phyloP scores from a whole-genome alignment of 2,329 filamentous ascomycete species.

The Ciborinia camelliae region DNA sequence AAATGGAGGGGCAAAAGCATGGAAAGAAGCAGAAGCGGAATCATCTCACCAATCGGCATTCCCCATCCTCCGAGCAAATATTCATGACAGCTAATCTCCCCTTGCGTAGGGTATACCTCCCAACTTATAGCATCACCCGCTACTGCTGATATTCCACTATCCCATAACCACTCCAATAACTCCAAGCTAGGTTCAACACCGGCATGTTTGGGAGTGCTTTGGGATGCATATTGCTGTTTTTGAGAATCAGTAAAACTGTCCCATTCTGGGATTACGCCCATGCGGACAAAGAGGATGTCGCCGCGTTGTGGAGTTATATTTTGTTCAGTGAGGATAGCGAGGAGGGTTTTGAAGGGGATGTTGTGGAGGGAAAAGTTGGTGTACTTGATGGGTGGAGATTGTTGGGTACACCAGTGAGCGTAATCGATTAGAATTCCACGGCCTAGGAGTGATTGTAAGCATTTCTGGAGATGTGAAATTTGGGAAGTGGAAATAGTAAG shows the following conservation, averaged over 20 bases:
- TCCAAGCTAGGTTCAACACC: slow-evolving; percentile 13
- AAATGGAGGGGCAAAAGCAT: not conserved
- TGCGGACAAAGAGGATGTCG: slow-evolving; percentile 42
- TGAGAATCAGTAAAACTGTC: slow-evolving; percentile 27
- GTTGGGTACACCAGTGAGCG: slow-evolving; percentile 50
- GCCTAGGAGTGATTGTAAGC: slow-evolving; percentile 32
- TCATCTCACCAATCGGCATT: slow-evolving; percentile 27
- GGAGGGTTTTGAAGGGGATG: slow-evolving; percentile 35
- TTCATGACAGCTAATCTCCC: slow-evolving; percentile 12
- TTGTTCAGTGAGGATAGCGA: slow-evolving; percentile 38
- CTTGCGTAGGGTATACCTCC: slow-evolving; percentile 1
- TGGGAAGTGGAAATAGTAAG: not conserved
- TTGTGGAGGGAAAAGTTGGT: slow-evolving; percentile 48
- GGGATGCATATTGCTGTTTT: slow-evolving; percentile 4
- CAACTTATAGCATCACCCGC: slow-evolving; percentile 14
- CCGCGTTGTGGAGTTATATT: slow-evolving; percentile 38
- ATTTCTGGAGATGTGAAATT: not conserved
- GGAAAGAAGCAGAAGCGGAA: not conserved
- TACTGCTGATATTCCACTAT: slow-evolving; percentile 5
- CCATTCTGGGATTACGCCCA: slow-evolving; percentile 38
- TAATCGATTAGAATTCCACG: slow-evolving; percentile 54
- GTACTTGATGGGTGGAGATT: slow-evolving; percentile 48
- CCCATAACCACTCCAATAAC: slow-evolving; percentile 12
- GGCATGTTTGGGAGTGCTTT: not conserved
- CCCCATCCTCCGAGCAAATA: slow-evolving; percentile 13